phyloP scores from a whole-genome alignment of 805 yeast genomes.

The Kluyveromyces nonfermentans region DNA sequence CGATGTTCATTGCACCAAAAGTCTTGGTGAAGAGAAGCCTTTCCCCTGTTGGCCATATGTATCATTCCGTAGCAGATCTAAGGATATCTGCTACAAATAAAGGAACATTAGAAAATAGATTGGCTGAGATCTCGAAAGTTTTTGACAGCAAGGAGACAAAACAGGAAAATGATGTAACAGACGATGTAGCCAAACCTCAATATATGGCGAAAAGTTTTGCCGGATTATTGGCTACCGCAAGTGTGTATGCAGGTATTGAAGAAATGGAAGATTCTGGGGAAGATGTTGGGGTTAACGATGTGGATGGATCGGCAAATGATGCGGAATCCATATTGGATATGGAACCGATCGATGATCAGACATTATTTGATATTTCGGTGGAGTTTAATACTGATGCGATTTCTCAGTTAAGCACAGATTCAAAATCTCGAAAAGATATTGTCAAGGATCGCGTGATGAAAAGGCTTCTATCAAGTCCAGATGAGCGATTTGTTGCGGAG shows the following conservation, averaged over 20 bases:
- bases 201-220: slow-evolving; percentile 46
- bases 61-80: slow-evolving; percentile 5
- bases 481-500: slow-evolving; percentile 50
- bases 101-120: background rate
- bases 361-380: slow-evolving; percentile 27
- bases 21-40: slow-evolving; percentile 4
- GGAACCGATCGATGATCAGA: slow-evolving; percentile 8
- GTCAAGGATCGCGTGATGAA: slow-evolving; percentile 29
- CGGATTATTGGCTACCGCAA: slow-evolving; percentile 47
- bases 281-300: slow-evolving; percentile 10
- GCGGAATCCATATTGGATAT: slow-evolving; percentile 12
- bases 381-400: slow-evolving; percentile 9
- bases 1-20: slow-evolving; percentile 1
- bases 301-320: slow-evolving; percentile 13
- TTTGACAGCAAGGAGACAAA: slow-evolving; percentile 2
- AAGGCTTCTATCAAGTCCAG: slow-evolving; percentile 39
- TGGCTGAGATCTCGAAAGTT: background rate
- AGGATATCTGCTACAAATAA: background rate
- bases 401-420: slow-evolving; percentile 7
- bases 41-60: slow-evolving; percentile 8
- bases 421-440: slow-evolving; percentile 29
- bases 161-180: slow-evolving; percentile 14
- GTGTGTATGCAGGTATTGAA: slow-evolving; percentile 37
- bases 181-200: slow-evolving; percentile 30
- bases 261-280: slow-evolving; percentile 17